Base-by-base conservation (phyloP, 2,329 filamentous ascomycete genomes). In the Boeremia exigua region DNA sequence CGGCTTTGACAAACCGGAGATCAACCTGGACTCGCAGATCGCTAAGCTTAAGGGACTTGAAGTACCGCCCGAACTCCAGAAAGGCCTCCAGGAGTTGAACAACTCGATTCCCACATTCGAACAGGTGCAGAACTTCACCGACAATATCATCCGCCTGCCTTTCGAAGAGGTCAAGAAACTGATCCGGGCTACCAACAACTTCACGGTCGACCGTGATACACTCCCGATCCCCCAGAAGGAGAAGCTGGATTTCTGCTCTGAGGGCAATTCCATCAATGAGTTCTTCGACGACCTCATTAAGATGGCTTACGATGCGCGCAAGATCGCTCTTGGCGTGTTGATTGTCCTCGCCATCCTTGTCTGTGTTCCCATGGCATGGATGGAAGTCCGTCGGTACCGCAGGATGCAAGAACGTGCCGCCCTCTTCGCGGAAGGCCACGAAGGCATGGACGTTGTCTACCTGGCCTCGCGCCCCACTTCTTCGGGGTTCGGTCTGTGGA, bases 221-320 rank as follows among this genome's bases (percentile, higher is more conserved):
- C 94, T 99, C 66, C 92, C 93, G 0, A 83, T 96, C 2, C 92
- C 95, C 1, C 79, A 88, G 65, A 96, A 96, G 79, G 84, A 96
- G 75, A 80, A 86, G 33, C 81, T 99, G 48, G 88, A 84, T 0
- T 98, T 99, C 79, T 99, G 95, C 80, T 91, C 91, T 37, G 86
- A 92, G 71, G 92, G 95, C 77, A 84, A 91, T 62, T 86, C 85
- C 29, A 89, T 99, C 75, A 86, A 88, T 69, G 82, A 87, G 61
- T 98, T 98, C 80, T 99, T 99, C 75, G 80, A 88, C 53, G 81
- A 81, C 11, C 81, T 98, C 1, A 85, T 86, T 46, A 77, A 85
- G 25, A 81, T 92, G 39, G 85, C 88, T n/a, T 78, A 82, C 49
- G 83, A 84, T 17, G 90, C 90, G 42, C 86, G 87, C 68, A 90